phyloP scores from a whole-genome alignment of 139 green algal species.

The Bryopsis sp. region DNA sequence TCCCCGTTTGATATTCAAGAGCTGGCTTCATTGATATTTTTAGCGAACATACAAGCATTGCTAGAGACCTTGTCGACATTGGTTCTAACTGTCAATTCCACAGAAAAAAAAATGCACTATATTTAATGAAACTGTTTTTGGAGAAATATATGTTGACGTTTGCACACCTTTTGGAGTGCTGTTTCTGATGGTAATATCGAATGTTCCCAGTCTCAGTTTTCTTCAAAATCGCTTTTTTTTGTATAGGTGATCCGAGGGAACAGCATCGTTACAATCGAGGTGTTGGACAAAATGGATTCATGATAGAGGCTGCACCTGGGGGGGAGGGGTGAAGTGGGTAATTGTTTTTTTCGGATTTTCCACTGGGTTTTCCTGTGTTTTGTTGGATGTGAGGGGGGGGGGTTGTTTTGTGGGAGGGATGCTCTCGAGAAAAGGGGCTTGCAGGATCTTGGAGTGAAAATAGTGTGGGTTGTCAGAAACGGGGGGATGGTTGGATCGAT shows the following conservation, averaged over 20 bases:
- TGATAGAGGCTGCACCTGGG: background rate
- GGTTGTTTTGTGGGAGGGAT: too few relatives aligned
- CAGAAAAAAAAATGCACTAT: background rate
- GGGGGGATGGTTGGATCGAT: too few relatives aligned
- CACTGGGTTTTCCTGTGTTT: too few relatives aligned
- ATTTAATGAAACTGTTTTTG: background rate
- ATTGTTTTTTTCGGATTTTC: too few relatives aligned
- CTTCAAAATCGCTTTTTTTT: background rate
- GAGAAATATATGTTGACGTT: background rate
- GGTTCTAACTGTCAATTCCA: background rate
- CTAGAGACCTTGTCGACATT: background rate
- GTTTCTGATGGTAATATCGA: conserved; percentile 13
- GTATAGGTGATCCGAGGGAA: conserved; percentile 85
- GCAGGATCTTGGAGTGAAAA: too few relatives aligned
- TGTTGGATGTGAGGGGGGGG: too few relatives aligned
- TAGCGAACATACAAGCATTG: background rate
- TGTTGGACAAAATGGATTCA: conserved; percentile 59
- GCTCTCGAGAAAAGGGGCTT: too few relatives aligned
- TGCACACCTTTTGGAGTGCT: background rate
- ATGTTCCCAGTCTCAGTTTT: background rate
- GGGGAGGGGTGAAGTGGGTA: too few relatives aligned
- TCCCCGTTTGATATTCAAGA: background rate
- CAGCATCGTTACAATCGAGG: conserved; percentile 91
- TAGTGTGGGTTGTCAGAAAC: too few relatives aligned
- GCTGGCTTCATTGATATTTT: background rate